phyloP scores from a whole-genome alignment of 2,329 filamentous ascomycete species.

The Neospermospora avenae region DNA sequence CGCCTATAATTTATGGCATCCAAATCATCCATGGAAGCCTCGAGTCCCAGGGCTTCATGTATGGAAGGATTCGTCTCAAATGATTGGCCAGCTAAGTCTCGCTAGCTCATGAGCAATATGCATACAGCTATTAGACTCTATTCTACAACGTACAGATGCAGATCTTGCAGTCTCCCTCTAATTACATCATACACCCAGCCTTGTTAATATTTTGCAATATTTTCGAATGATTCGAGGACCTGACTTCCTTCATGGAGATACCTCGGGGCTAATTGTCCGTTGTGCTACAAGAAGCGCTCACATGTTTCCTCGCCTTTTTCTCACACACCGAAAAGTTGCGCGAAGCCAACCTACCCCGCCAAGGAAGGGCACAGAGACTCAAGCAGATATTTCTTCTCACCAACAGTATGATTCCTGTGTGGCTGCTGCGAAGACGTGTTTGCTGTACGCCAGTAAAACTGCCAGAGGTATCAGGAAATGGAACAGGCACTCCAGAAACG shows the following conservation, averaged over 20 bases:
- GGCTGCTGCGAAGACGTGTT: constrained; percentile 14
- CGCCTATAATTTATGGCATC: background rate
- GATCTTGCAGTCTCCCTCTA: background rate
- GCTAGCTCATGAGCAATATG: background rate
- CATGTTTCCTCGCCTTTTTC: constrained; percentile 15
- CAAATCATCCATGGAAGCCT: background rate
- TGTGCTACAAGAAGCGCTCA: constrained; percentile 19
- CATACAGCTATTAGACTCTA: background rate
- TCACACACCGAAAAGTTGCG: constrained; percentile 9
- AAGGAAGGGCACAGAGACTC: constrained; percentile 19
- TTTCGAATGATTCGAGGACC: background rate
- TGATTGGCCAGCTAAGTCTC: background rate
- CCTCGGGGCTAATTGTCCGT: constrained; percentile 8
- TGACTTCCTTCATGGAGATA: constrained; percentile 14
- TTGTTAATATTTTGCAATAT: background rate
- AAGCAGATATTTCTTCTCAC: constrained; percentile 9
- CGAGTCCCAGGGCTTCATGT: background rate
- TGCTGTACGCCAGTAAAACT: constrained; percentile 14
- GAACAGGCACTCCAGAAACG: constrained; percentile 5
- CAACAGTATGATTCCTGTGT: constrained; percentile 8
- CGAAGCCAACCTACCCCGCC: constrained; percentile 8
- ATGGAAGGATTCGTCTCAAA: background rate
- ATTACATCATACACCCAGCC: background rate
- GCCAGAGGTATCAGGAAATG: constrained; percentile 16
- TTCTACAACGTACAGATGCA: background rate